These are phyloP conservation scores for Collybia mongolica DNA, from an alignment of 768 basidiomycete genomes.

Conservation along the genomic window DNA sequence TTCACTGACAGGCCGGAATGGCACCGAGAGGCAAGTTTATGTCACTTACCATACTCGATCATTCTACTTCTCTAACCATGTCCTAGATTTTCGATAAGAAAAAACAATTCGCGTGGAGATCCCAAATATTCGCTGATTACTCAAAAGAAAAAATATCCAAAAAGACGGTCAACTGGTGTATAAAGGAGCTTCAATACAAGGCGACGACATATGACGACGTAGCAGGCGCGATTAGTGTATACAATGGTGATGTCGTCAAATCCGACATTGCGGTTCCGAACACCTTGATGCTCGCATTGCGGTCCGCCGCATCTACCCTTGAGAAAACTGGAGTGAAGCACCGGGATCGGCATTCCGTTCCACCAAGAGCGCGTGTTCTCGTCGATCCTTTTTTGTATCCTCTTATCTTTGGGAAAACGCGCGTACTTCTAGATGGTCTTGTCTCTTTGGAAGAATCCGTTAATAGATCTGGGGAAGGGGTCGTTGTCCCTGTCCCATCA, in stretches of 20 bases:
- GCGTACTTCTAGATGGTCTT: constrained; percentile 7
- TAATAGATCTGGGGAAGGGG: constrained; percentile 15
- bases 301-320: constrained; percentile 18
- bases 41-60: not conserved
- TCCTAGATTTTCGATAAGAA: constrained; percentile 9
- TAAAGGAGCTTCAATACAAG: constrained; percentile 18
- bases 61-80: not conserved
- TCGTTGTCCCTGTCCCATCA: constrained; percentile 5
- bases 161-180: constrained; percentile 16
- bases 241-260: constrained; percentile 20
- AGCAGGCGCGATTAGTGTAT: constrained; percentile 10
- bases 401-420: constrained; percentile 28
- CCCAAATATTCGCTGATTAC: not conserved
- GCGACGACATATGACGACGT: constrained; percentile 10
- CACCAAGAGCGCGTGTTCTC: constrained; percentile 40
- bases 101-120: not conserved
- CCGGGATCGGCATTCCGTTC: constrained; percentile 41
- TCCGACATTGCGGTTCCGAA: constrained; percentile 25
- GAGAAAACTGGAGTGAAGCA: constrained; percentile 29
- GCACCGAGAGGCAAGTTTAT: constrained; percentile 11
- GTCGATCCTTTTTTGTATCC: constrained; percentile 40
- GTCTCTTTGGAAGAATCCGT: constrained; percentile 14
- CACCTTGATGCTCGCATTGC: constrained; percentile 14
- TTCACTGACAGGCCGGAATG: constrained; percentile 16
- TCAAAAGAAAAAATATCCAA: constrained; percentile 1